A percentile compares a stretch with the other conserved stretches of the same genome.
These are phyloP conservation scores for Bullera alba DNA, from an alignment of 768 basidiomycete species.

Conservation along the genomic window DNA sequence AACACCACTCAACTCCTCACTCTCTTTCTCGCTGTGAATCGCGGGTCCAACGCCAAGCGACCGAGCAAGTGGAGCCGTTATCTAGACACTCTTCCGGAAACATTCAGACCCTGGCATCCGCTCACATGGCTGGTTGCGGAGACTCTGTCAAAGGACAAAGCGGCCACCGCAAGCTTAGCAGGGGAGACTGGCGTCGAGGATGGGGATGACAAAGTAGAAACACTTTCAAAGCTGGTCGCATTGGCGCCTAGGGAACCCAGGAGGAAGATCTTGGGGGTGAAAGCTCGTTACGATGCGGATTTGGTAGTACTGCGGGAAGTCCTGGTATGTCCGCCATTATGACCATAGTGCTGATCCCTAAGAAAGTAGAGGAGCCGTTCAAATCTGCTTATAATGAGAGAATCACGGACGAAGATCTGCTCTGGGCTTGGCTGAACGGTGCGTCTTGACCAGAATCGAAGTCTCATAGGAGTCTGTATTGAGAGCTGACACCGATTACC, in stretches of 20 bases:
- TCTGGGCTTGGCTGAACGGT: constrained; percentile 95
- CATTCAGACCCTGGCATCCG: constrained; percentile 69
- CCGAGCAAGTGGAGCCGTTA: constrained; percentile 54
- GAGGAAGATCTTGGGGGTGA: constrained; percentile 32
- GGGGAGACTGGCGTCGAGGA: constrained; percentile 46
- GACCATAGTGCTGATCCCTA: neutral
- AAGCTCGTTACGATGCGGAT: constrained; percentile 35
- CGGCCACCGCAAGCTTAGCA: neutral
- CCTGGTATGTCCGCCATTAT: constrained; percentile 26
- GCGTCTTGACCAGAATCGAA: constrained; percentile 17
- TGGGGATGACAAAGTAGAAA: constrained; percentile 43
- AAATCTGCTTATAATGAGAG: constrained; percentile 5
- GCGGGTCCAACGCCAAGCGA: constrained; percentile 48
- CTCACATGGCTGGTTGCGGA: constrained; percentile 57
- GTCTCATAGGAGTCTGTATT: neutral
- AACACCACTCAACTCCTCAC: constrained; percentile 65
- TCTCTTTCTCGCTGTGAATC: constrained; percentile 68
- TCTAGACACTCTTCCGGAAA: constrained; percentile 64
- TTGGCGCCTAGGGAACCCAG: constrained; percentile 12
- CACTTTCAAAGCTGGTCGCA: constrained; percentile 5
- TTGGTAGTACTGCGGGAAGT: constrained; percentile 13
- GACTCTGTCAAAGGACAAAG: neutral
- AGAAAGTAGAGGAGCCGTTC: constrained; percentile 14
- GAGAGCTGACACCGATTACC: constrained; percentile 8
- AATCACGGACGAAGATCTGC: constrained; percentile 50